phyloP scores from a whole-genome alignment of 208 protist species.

The Acanthamoeba healyi region DNA sequence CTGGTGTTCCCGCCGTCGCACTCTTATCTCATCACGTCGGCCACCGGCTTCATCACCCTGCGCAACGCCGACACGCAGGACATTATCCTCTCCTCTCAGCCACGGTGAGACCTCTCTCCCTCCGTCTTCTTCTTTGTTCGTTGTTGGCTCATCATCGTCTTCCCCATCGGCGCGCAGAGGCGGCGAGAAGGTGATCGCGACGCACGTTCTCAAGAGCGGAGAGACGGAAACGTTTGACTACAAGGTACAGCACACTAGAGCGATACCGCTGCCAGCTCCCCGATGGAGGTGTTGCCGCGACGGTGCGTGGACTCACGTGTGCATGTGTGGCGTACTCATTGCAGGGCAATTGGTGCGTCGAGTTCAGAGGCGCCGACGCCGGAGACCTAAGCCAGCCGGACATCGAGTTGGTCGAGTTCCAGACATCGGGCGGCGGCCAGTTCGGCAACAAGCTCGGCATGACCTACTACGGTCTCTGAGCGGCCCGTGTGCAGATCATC shows the following conservation, averaged over 20 bases:
- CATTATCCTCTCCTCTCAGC: conserved; percentile 36
- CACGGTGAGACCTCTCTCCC: neutral
- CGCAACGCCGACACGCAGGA: conserved; percentile 45
- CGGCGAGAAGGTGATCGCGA: conserved; percentile 64
- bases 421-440: conserved; percentile 45
- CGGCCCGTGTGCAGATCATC: no score
- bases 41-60: conserved; percentile 67
- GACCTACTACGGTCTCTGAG: conserved; percentile 39
- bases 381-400: conserved; percentile 30
- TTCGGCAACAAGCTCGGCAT: conserved; percentile 70
- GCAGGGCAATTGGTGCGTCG: conserved; percentile 70
- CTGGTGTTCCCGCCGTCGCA: conserved; percentile 71
- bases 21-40: conserved; percentile 71
- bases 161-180: neutral
- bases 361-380: neutral
- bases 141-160: neutral
- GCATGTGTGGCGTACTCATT: neutral
- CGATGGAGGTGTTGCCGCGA: no score
- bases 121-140: neutral
- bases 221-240: conserved; percentile 72
- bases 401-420: conserved; percentile 55
- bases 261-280: no score
- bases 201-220: conserved; percentile 24
- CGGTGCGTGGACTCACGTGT: no score
- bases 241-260: neutral